phyloP scores from a whole-genome alignment of 1,139 yeast genomes.

The Geotrichum bryndzae region DNA sequence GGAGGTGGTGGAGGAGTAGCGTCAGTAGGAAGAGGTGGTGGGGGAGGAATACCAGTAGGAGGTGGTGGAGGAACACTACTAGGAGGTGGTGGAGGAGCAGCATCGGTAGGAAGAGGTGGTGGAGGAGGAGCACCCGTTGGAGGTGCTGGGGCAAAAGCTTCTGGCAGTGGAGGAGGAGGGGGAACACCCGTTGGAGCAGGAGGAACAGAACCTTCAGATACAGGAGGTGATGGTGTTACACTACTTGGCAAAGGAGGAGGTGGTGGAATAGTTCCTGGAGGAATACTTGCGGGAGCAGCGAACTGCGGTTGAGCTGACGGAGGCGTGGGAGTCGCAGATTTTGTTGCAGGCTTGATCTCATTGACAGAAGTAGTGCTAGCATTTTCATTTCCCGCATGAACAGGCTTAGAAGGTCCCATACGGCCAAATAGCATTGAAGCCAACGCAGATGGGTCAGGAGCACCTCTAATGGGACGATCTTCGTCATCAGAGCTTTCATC shows the following conservation, averaged over 20 bases:
- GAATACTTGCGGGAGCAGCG: slow-evolving; percentile 17
- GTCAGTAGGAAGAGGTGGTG: slow-evolving; percentile 15
- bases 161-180: slow-evolving; percentile 17
- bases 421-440: slow-evolving; percentile 62
- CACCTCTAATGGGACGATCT: slow-evolving; percentile 40
- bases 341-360: slow-evolving; percentile 12
- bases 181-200: slow-evolving; percentile 21
- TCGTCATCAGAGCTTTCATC: slow-evolving; percentile 45
- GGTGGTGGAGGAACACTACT: neutral
- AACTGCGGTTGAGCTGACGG: slow-evolving; percentile 18
- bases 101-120: slow-evolving; percentile 16
- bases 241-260: slow-evolving; percentile 15
- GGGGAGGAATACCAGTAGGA: slow-evolving; percentile 9
- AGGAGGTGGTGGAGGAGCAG: neutral
- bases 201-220: slow-evolving; percentile 10
- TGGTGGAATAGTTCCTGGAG: slow-evolving; percentile 12
- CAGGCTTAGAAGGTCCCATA: slow-evolving; percentile 40
- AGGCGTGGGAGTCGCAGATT: slow-evolving; percentile 15
- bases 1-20: neutral
- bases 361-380: slow-evolving; percentile 1
- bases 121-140: slow-evolving; percentile 16
- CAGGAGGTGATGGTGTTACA: slow-evolving; percentile 18
- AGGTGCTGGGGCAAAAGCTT: slow-evolving; percentile 2
- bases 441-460: slow-evolving; percentile 50
- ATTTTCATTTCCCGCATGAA: slow-evolving; percentile 12